Base-by-base conservation (phyloP, 1,284 basidiomycete species). In the Sporisorium reilianum region DNA sequence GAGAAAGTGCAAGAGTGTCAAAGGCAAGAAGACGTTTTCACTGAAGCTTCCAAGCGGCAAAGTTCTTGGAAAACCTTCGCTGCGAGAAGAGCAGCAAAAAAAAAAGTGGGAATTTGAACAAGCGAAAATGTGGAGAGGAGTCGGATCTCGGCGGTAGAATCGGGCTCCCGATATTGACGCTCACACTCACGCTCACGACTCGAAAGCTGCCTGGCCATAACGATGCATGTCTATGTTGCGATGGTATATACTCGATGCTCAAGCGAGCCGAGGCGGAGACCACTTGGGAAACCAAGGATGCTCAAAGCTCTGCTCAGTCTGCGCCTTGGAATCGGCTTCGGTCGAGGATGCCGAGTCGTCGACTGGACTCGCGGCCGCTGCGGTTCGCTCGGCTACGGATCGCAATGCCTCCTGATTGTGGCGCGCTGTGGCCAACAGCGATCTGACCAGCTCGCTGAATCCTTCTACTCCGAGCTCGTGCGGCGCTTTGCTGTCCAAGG, bases 241-340 rank as follows among this genome's bases (percentile, higher is more conserved):
- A 28, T 46, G 54, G 42, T 55, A 55, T 55, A 45, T 45, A 22
- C 14, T 23, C n/a, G 30, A 55, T 10, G 2, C n/a, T 9, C 9
- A 48, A 9, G 18, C 18, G 20, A 23, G 14, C 9, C 14, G 41
- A 25, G 26, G 11, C 6, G 41, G 42, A 11, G 7, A 22, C 67
- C 67, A 70, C 36, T 54, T 64, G 22, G 67, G 67, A 18, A 70
- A 57, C 67, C 67, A 70, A 30, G 67, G 67, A 23, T 70, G 61
- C 36, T 70, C 67, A n/a, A 61, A 61, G 12, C 36, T 26, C 53
- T 40, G 56, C 30, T 30, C 34, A 5, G 8, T 26, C 12, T 52
- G 32, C 18, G 6, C 32, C 30, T 26, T 30, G 22, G 20, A n/a
- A 6, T 20, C 28, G 28, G 7, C 12, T 14, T 26, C 22, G 11